phyloP scores from a whole-genome alignment of 164 flowering plant genomes.

The Cinnamomum chago region DNA sequence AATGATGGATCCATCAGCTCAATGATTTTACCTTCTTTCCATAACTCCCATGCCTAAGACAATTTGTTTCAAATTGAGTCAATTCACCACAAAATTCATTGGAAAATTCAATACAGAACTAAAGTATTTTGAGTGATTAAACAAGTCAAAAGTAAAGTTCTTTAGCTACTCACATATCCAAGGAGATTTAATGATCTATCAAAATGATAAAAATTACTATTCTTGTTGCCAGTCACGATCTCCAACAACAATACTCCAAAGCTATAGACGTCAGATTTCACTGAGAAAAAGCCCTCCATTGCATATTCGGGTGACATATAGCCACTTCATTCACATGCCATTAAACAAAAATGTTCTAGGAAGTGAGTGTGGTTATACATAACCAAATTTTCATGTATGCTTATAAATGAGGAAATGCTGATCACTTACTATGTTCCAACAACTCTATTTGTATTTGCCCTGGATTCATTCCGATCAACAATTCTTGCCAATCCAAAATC shows the following conservation, averaged over 20 bases:
- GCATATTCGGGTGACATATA: slow-evolving; percentile 14
- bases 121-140: neutral
- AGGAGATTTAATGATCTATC: neutral
- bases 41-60: slow-evolving; percentile 12
- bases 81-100: neutral
- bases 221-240: slow-evolving; percentile 14
- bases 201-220: slow-evolving; percentile 26
- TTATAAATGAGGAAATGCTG: neutral
- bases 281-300: slow-evolving; percentile 6
- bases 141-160: neutral
- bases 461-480: slow-evolving; percentile 15
- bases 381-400: neutral
- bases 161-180: slow-evolving; percentile 1
- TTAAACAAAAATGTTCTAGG: neutral
- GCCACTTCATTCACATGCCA: slow-evolving; percentile 5
- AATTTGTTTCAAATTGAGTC: neutral
- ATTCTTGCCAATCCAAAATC: slow-evolving; percentile 47
- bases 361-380: neutral
- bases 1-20: slow-evolving; percentile 11
- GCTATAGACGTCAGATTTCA: slow-evolving; percentile 10
- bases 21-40: slow-evolving; percentile 7
- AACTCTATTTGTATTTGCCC: slow-evolving; percentile 23
- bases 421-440: slow-evolving; percentile 31
- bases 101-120: neutral
- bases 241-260: slow-evolving; percentile 12